Evolutionary conservation across 768 basidiomycete species (phyloP).

Genomic region (Tylopilus sp.): DNA sequence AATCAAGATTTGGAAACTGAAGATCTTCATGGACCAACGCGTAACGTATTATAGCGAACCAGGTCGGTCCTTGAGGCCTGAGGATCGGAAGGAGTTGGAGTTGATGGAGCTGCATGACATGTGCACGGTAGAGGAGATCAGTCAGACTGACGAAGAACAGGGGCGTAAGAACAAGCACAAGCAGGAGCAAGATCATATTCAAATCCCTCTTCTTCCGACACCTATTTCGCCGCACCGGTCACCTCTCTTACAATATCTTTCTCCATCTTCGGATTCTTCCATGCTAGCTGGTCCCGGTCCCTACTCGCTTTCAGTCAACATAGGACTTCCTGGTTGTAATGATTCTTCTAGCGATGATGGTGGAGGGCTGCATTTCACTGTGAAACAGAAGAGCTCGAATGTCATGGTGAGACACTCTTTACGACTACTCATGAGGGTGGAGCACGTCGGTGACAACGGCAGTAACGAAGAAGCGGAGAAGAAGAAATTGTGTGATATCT

Average conservation of each 20-base stretch:
- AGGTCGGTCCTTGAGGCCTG: not conserved
- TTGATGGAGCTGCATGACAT: constrained; percentile 21
- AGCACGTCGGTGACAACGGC: constrained; percentile 64
- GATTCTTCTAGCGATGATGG: not conserved
- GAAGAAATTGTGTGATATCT: constrained; percentile 82
- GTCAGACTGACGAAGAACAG: not conserved
- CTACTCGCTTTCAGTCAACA: constrained; percentile 13
- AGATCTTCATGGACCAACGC: constrained; percentile 65
- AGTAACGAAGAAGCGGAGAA: constrained; percentile 56
- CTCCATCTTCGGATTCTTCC: constrained; percentile 20
- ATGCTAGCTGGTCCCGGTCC: constrained; percentile 26
- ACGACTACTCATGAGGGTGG: constrained; percentile 79
- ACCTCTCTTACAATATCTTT: constrained; percentile 18
- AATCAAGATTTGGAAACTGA: constrained; percentile 75
- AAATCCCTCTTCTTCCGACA: constrained; percentile 27
- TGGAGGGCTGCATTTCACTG: constrained; percentile 62
- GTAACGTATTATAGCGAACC: constrained; percentile 10
- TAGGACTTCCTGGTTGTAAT: constrained; percentile 20
- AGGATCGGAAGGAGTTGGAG: constrained; percentile 7
- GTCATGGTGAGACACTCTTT: constrained; percentile 73
- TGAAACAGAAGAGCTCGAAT: constrained; percentile 61
- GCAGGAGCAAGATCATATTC: not conserved
- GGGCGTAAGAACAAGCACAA: constrained; percentile 15
- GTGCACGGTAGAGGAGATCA: constrained; percentile 12
- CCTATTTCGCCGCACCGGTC: constrained; percentile 30